Base-by-base conservation (phyloP, 2,329 filamentous ascomycete species). In the Pyrenophora teres region DNA sequence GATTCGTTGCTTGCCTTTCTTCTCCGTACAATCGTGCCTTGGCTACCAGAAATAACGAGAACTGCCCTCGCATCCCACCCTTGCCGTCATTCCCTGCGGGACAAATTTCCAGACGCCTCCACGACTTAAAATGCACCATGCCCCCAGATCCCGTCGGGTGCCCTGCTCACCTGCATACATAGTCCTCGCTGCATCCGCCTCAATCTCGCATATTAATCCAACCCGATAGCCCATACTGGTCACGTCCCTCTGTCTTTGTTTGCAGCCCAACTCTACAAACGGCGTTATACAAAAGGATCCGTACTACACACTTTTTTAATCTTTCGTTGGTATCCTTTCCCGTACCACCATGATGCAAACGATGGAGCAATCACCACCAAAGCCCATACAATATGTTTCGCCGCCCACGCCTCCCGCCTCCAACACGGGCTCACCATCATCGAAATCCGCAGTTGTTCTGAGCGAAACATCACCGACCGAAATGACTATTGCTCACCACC, bases 401-500 rank as follows among this genome's bases (percentile, higher is more conserved):
- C 63, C 65, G 37, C 65, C 68, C 36, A 67, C 68, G 23, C 65
- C 67, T 52, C 67, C 67, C 12, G 54, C 61, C 37, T 70, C 70
- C 33, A 63, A 61, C 19, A 59, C 67, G 16, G 60, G 37, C 33
- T 66, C 68, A 30, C 65, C 66, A 12, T 60, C 66, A 9, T 60
- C 63, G 15, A 55, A 58, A 32, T 62, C 60, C 5, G 54, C 63
- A 3, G 46, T 60, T 25, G 52, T 59, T 21, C 46, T 59, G 15
- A 53, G 56, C 39, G 46, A 58, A 9, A 33, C 54, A 16, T 60
- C 58, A 25, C 37, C 65, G 4, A 27, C 52, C 19, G 41, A 50
- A 36, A 71, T 74, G 69, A 37, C 57, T n/a, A 64, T 68, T 15
- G 62, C 70, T 6, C 65, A 65, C 54, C 73, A 77, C 52, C 74